Evolutionary conservation across 148 eudicot genomes (phyloP), one percentile per base, ranked within the genome.

Genomic region (Fallopia convolvulus): DNA sequence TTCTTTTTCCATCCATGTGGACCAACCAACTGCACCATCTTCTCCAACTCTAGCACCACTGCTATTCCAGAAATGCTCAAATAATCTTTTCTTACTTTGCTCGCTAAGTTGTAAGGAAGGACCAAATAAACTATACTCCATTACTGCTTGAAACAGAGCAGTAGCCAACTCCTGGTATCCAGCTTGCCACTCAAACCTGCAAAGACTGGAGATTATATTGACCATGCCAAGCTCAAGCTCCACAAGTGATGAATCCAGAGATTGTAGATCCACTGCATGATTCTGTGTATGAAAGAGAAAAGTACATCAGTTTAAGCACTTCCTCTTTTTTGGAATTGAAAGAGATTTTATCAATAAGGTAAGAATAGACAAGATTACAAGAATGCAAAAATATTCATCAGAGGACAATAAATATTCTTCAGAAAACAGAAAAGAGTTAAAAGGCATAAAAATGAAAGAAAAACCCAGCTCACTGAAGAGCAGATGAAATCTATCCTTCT

Each of bases 1-100:
- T 82, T 92, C 97, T 83, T 89, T 95, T 82, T 90, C 97, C 77
- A 95, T 80, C 99, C 99, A 95, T 0, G 86, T 82, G 74, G 94
- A 85, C 99, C 99, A 95, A 76, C 99, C 99, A 81, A 95, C 89
- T 40, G 97, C 97, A 74, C 90, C 97, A 81, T 95, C 97, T 85
- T 95, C 99, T 73, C 99, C 99, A 63, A 92, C 78, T 85, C 97
- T 91, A 73, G 97, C 87, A 83, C 97, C 97, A 87, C 78, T 81
- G 77, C 93, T 88, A 79, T 85, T 89, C 99, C 99, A 95, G 81
- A 95, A 95, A 81, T 92, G 91, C 83, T 89, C 97, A 82, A 92
- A 92, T 77, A 95, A 84, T 76, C 99, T 82, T 77, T 65, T 88
- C 78, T 95, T 95, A 83, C 93, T 90, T 77, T 88, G 99, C 82